A percentile compares a stretch with the other conserved stretches of the same genome.
These are phyloP conservation scores for Acacia melanoxylon DNA, from an alignment of 306 rosid genomes.

Conservation along the genomic window DNA sequence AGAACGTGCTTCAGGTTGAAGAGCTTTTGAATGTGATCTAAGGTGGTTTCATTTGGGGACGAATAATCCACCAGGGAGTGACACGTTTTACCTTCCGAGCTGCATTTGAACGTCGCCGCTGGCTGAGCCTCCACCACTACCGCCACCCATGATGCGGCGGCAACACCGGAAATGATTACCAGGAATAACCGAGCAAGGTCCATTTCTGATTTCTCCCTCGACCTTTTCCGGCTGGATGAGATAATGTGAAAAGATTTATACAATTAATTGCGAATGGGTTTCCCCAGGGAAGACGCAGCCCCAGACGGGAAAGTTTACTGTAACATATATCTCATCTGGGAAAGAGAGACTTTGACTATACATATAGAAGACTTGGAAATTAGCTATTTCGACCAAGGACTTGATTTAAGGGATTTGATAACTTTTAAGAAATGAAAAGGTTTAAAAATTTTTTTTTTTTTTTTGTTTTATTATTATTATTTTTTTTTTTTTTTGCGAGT, in stretches of 20 bases:
- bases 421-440: too few relatives aligned
- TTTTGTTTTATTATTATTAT: too few relatives aligned
- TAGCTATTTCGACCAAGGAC: too few relatives aligned
- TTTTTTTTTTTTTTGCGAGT: too few relatives aligned
- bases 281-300: not conserved
- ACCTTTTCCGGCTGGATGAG: not conserved
- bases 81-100: conserved; percentile 35
- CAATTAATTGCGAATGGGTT: not conserved
- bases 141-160: not conserved
- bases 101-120: conserved; percentile 51
- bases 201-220: not conserved
- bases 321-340: too few relatives aligned
- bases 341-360: not conserved
- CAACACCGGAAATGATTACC: conserved; percentile 1
- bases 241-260: not conserved
- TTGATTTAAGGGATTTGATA: too few relatives aligned
- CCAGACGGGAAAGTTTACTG: too few relatives aligned
- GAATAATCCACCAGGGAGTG: conserved; percentile 45
- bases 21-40: conserved; percentile 48
- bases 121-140: conserved; percentile 21
- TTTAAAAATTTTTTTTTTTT: too few relatives aligned
- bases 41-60: conserved; percentile 46
- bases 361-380: not conserved
- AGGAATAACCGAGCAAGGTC: conserved; percentile 8
- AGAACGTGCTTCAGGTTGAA: conserved; percentile 59